Conservation (phyloP, 1,139 yeast genomes). For the Taiozyma sp. region DNA sequence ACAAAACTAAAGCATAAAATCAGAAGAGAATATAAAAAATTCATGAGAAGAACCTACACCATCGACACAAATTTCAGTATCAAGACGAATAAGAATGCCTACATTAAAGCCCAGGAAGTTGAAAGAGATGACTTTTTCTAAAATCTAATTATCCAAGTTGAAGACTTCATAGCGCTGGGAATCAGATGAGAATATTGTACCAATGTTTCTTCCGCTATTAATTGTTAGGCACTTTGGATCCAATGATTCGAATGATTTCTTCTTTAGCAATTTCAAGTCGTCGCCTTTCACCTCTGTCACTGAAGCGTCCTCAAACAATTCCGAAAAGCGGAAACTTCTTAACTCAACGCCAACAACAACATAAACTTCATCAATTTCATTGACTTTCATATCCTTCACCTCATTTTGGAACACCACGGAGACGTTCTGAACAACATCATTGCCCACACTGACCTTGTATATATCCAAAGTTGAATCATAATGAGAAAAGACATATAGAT, state of each 20-base stretch:
- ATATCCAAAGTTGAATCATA: conserved; percentile 10
- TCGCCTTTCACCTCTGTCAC: not conserved
- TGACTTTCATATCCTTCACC: conserved; percentile 9
- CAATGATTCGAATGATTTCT: not conserved
- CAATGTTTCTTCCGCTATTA: conserved; percentile 27
- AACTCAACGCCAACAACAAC: conserved; percentile 1
- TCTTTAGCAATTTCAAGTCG: not conserved
- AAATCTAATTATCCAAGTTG: conserved; percentile 7
- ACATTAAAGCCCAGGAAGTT: conserved; percentile 11
- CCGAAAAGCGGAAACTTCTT: not conserved
- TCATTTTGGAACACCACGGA: conserved; percentile 5
- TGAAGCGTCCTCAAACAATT: not conserved
- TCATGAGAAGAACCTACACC: conserved; percentile 16
- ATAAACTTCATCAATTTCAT: conserved; percentile 5
- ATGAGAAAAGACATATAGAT: conserved; percentile 8
- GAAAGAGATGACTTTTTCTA: conserved; percentile 6
- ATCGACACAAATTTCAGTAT: conserved; percentile 15
- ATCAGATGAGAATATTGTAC: conserved; percentile 37
- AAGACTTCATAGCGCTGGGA: conserved; percentile 36
- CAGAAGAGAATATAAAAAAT: conserved; percentile 20
- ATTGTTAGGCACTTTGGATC: conserved; percentile 28
- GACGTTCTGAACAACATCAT: not conserved
- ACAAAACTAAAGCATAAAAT: conserved; percentile 3
- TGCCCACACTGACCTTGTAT: conserved; percentile 5
- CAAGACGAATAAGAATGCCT: conserved; percentile 15